A percentile compares a stretch with the other conserved stretches of the same genome.
Conservation (phyloP, 1,284 basidiomycete species). For the Leccinum subrobustum region DNA sequence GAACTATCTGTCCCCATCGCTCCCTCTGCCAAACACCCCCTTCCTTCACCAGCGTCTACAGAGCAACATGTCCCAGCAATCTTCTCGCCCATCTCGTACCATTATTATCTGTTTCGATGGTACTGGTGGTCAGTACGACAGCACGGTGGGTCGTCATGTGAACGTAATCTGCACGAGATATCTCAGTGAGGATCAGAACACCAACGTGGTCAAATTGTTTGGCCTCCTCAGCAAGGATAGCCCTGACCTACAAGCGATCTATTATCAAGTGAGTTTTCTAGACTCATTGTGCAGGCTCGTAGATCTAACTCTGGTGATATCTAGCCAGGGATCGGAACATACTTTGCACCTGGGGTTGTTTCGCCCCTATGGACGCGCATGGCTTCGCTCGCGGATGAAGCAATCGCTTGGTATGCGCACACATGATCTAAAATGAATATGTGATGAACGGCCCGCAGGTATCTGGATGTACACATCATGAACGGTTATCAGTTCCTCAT, state of each 20-base stretch:
- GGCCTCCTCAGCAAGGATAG: slow-evolving; percentile 59
- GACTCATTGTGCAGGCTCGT: not conserved
- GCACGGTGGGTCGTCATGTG: slow-evolving; percentile 24
- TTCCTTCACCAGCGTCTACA: not conserved
- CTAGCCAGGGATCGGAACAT: slow-evolving; percentile 65
- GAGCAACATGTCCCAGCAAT: slow-evolving; percentile 16
- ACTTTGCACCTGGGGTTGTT: slow-evolving; percentile 53
- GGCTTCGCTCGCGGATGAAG: slow-evolving; percentile 54
- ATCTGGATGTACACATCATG: slow-evolving; percentile 61
- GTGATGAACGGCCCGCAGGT: slow-evolving; percentile 37
- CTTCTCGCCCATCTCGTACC: slow-evolving; percentile 34
- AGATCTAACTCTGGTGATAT: not conserved
- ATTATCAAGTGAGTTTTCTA: slow-evolving; percentile 56
- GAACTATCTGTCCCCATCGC: not conserved
- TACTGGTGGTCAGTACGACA: slow-evolving; percentile 47
- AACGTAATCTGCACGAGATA: not conserved
- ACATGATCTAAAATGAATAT: not conserved
- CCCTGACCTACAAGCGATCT: slow-evolving; percentile 54
- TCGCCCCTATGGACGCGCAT: slow-evolving; percentile 48
- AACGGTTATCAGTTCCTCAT: slow-evolving; percentile 67
- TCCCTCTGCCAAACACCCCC: not conserved
- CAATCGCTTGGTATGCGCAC: slow-evolving; percentile 54
- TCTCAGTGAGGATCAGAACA: slow-evolving; percentile 45
- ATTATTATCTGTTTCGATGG: slow-evolving; percentile 67
- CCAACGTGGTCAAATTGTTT: slow-evolving; percentile 71